Base-by-base conservation (phyloP, 805 yeast species). In the Kodamaea leandrae region DNA sequence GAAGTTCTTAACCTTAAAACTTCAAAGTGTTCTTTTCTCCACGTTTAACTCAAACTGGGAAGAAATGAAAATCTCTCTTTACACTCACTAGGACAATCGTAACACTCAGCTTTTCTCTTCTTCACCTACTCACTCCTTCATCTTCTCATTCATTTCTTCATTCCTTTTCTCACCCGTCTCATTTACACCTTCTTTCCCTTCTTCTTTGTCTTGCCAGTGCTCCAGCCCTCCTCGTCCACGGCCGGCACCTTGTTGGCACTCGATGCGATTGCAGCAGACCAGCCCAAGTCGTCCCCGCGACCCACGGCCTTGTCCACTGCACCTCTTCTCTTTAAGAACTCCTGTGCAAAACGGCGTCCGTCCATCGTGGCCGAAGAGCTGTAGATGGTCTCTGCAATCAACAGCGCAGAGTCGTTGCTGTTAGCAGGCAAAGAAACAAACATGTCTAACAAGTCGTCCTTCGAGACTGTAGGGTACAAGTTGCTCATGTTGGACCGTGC, bases 341-440 rank as follows among this genome's bases (percentile, higher is more conserved):
- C 99, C 42, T 76, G 77, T 0, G 99, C 96, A 69, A 90, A 91
- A 50, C 96, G 75, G 58, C 96, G 81, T 17, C 98, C 98, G 60
- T 93, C 96, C 85, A 91, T 82, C 1, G 90, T 83, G 2, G 90
- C 77, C 29, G 95, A 84, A 45, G 88, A 85, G 18, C 93, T 81
- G 66, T 88, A 89, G 44, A 91, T 80, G 9, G 96, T 87, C 56
- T 91, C 99, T 2, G 96, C 83, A 57, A 91, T 89, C 58, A 91
- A 86, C 59, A 83, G 96, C 36, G 75, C 71, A 0, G 95, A 79
- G 51, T 88, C 96, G 5, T 72, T 52, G 28, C 81, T 77, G 36
- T 57, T 60, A n/a, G 76, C 64, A 25, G 97, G 96, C 47, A 91
- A 74, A 46, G 88, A 82, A 47, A 90, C 68, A 53, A 93, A 74